Conservation (phyloP, 108 stramenopile species). For the Cyclostephanos tholiformis region DNA sequence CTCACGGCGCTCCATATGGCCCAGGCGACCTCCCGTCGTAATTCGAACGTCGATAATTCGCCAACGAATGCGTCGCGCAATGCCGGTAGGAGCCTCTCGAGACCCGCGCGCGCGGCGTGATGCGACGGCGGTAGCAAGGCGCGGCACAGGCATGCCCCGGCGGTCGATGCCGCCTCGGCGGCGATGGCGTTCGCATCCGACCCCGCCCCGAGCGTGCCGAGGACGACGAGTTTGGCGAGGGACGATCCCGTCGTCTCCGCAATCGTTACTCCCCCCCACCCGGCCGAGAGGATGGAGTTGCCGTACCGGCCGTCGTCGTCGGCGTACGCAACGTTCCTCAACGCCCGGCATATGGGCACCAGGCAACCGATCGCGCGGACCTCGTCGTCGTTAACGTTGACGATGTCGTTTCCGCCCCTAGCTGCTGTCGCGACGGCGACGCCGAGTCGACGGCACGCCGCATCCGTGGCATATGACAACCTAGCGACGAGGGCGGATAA, state of each 20-base stretch:
- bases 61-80: conserved; percentile 15
- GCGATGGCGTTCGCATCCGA: conserved; percentile 22
- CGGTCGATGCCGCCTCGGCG: conserved; percentile 25
- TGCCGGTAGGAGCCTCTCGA: conserved; percentile 23
- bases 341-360: conserved; percentile 34
- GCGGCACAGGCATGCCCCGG: conserved; percentile 26
- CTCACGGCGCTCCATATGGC: conserved; percentile 34
- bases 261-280: background rate
- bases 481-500: background rate
- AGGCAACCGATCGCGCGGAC: background rate
- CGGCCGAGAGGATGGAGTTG: conserved; percentile 10
- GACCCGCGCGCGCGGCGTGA: background rate
- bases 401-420: background rate
- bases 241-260: background rate
- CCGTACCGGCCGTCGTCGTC: conserved; percentile 7
- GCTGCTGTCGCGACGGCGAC: background rate
- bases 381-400: background rate
- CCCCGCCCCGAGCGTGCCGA: conserved; percentile 31
- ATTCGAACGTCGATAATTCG: conserved; percentile 25
- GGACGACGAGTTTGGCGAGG: conserved; percentile 22
- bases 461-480: conserved; percentile 19
- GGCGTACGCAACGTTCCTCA: conserved; percentile 28
- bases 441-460: conserved; percentile 12
- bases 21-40: conserved; percentile 38
- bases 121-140: conserved; percentile 12